Evolutionary conservation across 129 eudicot species (phyloP), one percentile per base, ranked within the genome.

Genomic region (Pittosporum tobira): DNA sequence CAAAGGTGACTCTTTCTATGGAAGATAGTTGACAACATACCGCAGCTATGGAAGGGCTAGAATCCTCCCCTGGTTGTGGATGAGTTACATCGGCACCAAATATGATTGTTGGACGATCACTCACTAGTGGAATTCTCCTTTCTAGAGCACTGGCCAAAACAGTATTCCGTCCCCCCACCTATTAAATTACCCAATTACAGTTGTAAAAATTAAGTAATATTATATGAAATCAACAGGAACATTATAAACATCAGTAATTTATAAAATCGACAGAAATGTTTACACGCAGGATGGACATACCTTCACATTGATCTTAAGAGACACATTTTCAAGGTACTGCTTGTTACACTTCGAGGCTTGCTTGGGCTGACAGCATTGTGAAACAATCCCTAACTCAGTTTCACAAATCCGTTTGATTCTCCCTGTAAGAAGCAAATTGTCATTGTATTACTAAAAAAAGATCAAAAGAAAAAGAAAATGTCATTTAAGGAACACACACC

Each of bases 1-100:
- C n/a, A n/a, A n/a, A n/a, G n/a, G n/a, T n/a, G n/a, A n/a, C n/a
- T n/a, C n/a, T n/a, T n/a, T n/a, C n/a, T n/a, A n/a, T n/a, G 20
- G 20, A 8, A 1, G 23, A 12, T 6, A 14, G 12, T 5, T 4
- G 3, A 51, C 21, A 27, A 45, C 72, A 18, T 81, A 91, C 94
- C 6, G 99, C 96, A 47, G 96, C 99, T 4, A 93, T 87, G 0
- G 99, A 91, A 15, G 99, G 79, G 43, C 75, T 67, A 0, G 89
- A 83, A 62, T 86, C 98, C 73, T 91, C 95, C 59, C 98, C 98
- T 1, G 95, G 89, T 34, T 37, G 47, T 2, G 95, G 94, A 78
- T 86, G 98, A 31, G 98, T 91, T 5, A 91, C 98, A 81, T 91
- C 98, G 50, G 95, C 98, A 54, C 98, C 98, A 70, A 91, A 75